Base-by-base conservation (phyloP, 2,329 filamentous ascomycete species). In the Beauveria sp. region DNA sequence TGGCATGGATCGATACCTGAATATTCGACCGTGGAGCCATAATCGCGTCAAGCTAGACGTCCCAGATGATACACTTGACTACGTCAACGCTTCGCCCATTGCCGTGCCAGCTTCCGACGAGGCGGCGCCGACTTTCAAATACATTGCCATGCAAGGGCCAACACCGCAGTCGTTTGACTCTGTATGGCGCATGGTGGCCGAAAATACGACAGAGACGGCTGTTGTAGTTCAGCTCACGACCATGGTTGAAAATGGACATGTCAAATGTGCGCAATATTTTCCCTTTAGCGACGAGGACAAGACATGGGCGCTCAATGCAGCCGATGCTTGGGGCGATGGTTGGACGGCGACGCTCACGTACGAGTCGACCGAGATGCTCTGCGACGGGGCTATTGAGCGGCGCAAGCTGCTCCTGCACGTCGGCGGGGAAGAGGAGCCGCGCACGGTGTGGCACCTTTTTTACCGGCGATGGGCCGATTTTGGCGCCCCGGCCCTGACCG, bases 171-270 rank as follows among this genome's bases (percentile, higher is more conserved):
- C 89, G 18, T 81, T 88, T 60, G 84, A 87, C 66, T 91, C 96
- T 70, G 90, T 96, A 66, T 99, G 93, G 90, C 90, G 94, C 70
- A 99, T 99, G 94, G 80, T 97, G 41, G 90, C 90, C 71, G 87
- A 96, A 69, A 91, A 96, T 73, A 73, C 82, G 56, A 70, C 77
- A 28, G 85, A 87, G 51, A 85, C 88, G 2, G 91, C 86, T 1
- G 91, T 97, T 61, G 88, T 97, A 58, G 87, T 97, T 61, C 97
- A 97, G 90, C 84, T 99, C 64, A 99, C 93, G 2, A 91, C 92
- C 71, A 93, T 91, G 28, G 82, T 90, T 70, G 93, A 97, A 73
- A 80, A 83, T 37, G 82, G 84, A 62, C 79, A 84, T 68, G 85
- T 96, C 73, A 96, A 97, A 73, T 97, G 93, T 74, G 91, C 84